Conservation (phyloP, 164 flowering plant species). For the Protea cynaroides region DNA sequence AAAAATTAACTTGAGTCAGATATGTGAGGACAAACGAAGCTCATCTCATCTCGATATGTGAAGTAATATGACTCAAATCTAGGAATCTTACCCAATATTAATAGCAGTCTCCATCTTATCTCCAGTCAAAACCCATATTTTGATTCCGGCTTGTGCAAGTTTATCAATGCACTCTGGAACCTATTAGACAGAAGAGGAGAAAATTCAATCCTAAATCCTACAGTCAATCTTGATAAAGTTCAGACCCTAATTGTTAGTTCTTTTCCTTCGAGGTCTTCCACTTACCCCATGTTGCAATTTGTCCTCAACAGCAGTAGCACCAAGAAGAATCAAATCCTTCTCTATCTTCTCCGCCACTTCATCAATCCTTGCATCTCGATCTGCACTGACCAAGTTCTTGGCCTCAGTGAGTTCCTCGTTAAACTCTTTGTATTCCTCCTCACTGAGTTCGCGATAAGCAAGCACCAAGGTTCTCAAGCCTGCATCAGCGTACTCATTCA, state of each 20-base stretch:
- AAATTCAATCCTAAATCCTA: neutral
- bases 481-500: slow-evolving; percentile 86
- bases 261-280: slow-evolving; percentile 7
- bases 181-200: slow-evolving; percentile 22
- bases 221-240: neutral
- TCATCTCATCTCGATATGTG: neutral
- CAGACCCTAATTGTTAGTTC: neutral
- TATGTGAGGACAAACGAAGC: neutral
- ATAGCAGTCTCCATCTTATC: slow-evolving; percentile 99
- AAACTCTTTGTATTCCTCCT: slow-evolving; percentile 62
- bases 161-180: slow-evolving; percentile 96
- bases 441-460: slow-evolving; percentile 73
- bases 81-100: slow-evolving; percentile 77
- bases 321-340: slow-evolving; percentile 85
- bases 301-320: slow-evolving; percentile 99
- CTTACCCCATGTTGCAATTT: slow-evolving; percentile 95
- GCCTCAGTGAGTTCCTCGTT: slow-evolving; percentile 53
- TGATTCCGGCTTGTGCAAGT: slow-evolving; percentile 94
- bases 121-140: slow-evolving; percentile 97
- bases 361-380: slow-evolving; percentile 66
- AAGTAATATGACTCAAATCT: neutral
- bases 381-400: slow-evolving; percentile 67
- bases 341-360: slow-evolving; percentile 63
- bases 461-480: slow-evolving; percentile 91
- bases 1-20: slow-evolving; percentile 22